Base-by-base conservation (phyloP, 2,329 filamentous ascomycete genomes). In the Kalmusia sp. region DNA sequence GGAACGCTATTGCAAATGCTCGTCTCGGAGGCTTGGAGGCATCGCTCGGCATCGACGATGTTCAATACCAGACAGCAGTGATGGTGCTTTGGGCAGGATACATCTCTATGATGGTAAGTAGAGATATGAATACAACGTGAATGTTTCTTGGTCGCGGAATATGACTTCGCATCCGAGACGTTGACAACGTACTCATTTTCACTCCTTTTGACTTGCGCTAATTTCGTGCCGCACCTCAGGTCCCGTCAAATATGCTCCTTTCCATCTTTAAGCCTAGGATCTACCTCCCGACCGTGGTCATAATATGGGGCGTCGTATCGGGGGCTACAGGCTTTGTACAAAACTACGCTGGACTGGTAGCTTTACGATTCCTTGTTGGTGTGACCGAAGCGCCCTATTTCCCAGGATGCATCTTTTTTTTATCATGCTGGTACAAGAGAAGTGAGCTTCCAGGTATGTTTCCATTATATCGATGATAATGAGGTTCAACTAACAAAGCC, bases 1-100 rank as follows among this genome's bases (percentile, higher is more conserved):
- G 67, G n/a, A 70, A 70, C 44, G 61, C 62, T 39, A 68, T 68
- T 5, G 68, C 67, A 4, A 65, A 65, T 12, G 67, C 67, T 2
- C 62, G 65, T 2, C 49, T 71, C 11, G 62, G 59, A 9, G 65
- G 67, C 3, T 48, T 71, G 6, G 66, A 65, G 51, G 54, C 39
- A n/a, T 51, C 61, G 7, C 46, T 67, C 4, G 53, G 48, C 8
- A 57, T 67, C 17, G 51, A 44, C 8, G 59, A 62, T 39, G 58
- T 59, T 2, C 57, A 67, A 40, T 61, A 64, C 24, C 57, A 62
- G 24, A 64, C 57, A 0, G 61, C 61, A 1, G 59, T 65, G 6
- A 63, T 61, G 1, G 68, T 89, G 0, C 87, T 88, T 65, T 89
- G 88, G 65, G 76, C 77, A 38, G 67, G 84, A 3, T 87, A 87